A percentile compares a stretch with the other conserved stretches of the same genome.
phyloP scores from a whole-genome alignment of 202 grass and related monocot genomes.

The Dendrocalamus latiflorus region DNA sequence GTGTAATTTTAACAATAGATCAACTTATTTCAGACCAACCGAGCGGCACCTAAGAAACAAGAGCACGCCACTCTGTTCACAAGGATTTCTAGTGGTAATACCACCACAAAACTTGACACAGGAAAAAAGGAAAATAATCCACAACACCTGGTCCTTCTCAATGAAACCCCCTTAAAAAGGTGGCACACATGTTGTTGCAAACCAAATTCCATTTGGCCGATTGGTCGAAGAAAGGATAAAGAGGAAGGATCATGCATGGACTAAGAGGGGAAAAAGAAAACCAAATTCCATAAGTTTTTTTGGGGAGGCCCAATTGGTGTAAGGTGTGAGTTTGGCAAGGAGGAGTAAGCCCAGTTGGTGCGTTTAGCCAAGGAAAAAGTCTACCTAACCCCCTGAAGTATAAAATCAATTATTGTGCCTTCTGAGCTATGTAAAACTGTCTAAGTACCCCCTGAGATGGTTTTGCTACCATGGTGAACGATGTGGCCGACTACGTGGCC shows the following conservation, averaged over 20 bases:
- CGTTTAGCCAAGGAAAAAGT: too few relatives aligned
- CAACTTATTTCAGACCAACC: too few relatives aligned
- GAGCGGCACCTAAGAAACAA: not conserved
- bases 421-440: too few relatives aligned
- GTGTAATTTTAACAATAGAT: too few relatives aligned
- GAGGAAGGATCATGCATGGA: not conserved
- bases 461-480: too few relatives aligned
- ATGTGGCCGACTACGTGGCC: too few relatives aligned
- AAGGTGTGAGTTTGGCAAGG: not conserved
- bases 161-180: not conserved
- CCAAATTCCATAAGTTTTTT: too few relatives aligned
- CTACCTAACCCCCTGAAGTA: too few relatives aligned
- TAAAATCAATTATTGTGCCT: too few relatives aligned
- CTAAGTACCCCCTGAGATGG: too few relatives aligned
- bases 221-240: not conserved
- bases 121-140: not conserved
- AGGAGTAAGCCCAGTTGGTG: too few relatives aligned
- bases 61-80: not conserved
- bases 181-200: not conserved
- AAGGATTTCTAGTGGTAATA: not conserved
- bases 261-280: not conserved
- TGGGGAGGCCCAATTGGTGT: not conserved
- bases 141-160: not conserved
- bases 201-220: not conserved
- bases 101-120: not conserved